phyloP scores from a whole-genome alignment of 768 basidiomycete genomes.

The Suillus ampliporus region DNA sequence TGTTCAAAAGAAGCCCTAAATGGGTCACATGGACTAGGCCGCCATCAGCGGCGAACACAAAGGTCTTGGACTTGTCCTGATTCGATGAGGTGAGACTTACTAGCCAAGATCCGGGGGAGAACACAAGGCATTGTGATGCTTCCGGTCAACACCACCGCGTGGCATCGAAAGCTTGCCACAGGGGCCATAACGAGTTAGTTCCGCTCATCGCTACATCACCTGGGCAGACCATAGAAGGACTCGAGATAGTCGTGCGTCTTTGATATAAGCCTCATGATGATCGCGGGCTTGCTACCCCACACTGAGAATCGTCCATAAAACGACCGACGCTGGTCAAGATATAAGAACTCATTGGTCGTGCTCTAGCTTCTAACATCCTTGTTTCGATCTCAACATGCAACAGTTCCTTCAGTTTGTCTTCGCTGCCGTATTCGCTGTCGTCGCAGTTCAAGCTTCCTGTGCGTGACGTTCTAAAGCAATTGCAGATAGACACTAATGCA shows the following conservation, averaged over 20 bases:
- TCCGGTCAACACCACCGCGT: neutral
- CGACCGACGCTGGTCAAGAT: neutral
- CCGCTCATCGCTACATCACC: neutral
- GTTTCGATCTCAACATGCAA: neutral
- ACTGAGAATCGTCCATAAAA: neutral
- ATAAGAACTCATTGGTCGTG: neutral
- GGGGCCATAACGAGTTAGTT: neutral
- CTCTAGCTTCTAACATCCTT: neutral
- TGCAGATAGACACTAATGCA: neutral
- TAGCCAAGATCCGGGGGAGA: neutral
- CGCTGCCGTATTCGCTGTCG: neutral
- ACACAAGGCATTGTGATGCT: neutral
- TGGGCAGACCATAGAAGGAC: neutral
- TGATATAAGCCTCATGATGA: neutral
- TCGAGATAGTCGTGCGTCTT: neutral
- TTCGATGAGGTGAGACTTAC: neutral
- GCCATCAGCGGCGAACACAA: neutral
- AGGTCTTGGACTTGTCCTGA: neutral
- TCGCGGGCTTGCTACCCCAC: neutral
- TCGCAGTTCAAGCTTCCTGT: conserved; percentile 1
- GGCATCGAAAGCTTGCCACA: neutral
- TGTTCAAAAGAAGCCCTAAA: neutral
- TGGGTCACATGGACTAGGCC: neutral
- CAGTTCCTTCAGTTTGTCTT: neutral
- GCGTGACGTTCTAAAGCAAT: neutral